Evolutionary conservation across 331 rosid species (phyloP), one percentile per base, ranked within the genome.

Genomic region (Quercus tomentella): DNA sequence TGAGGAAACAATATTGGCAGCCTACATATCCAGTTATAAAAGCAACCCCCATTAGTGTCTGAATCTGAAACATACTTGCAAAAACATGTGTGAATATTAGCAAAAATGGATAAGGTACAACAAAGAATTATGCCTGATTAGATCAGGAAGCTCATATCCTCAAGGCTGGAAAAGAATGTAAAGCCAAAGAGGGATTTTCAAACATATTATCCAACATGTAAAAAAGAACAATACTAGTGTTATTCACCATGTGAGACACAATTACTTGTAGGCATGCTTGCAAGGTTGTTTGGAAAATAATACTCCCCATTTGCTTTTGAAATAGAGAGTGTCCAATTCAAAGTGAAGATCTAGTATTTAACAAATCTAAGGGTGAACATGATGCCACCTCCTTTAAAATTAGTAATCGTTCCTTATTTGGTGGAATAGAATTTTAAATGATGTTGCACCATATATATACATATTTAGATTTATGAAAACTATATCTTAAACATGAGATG

Each of bases 1-100:
- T 31, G 98, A 89, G 77, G 77, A 79, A 80, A 94, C 97, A 71
- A 94, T 75, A 71, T 49, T 87, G 52, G 90, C 85, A 80, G 85
- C 97, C 98, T 94, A 78, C 23, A 69, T 21, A 87, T 57, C 25
- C 63, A 4, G 45, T 67, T 16, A 75, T 28, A 81, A 80, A 77
- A 79, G 76, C 56, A 16, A 56, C 20, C n/a, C n/a, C 70, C 56
- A 68, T 60, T 23, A 81, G 21, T n/a, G 65, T 66, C 33, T 78
- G 17, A 31, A 76, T 73, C 14, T 4, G 35, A 62, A 77, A 74
- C 25, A 49, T n/a, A 69, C 25, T 66, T 66, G 49, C 45, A 17
- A 66, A 66, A 66, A 31, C 51, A 66, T 1, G 20, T 20, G 15
- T 9, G 28, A 66, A 31, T 66, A 28, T 16, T 31, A 66, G 31